These are phyloP conservation scores for Hyphopichia pseudoburtonii DNA, from an alignment of 1,139 yeast genomes.

Conservation along the genomic window DNA sequence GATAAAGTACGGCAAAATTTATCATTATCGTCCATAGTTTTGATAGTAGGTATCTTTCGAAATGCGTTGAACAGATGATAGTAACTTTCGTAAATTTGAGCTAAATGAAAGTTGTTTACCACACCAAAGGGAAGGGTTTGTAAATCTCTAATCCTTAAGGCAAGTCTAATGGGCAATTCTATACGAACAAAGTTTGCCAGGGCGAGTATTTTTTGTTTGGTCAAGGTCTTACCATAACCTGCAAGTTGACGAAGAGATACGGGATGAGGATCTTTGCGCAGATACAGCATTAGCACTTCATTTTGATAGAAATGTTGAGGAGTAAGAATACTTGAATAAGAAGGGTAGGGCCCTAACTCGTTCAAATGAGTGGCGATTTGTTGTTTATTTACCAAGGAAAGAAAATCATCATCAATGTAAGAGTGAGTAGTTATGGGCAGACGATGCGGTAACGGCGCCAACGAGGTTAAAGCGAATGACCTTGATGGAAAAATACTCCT, in stretches of 20 bases:
- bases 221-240: conserved; percentile 78
- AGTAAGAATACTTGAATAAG: conserved; percentile 45
- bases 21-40: conserved; percentile 70
- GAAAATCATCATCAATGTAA: conserved; percentile 32
- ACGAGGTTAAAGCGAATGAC: too few relatives aligned
- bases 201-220: conserved; percentile 72
- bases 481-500: too few relatives aligned
- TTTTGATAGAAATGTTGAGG: conserved; percentile 88
- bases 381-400: conserved; percentile 31
- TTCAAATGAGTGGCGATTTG: conserved; percentile 42
- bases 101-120: conserved; percentile 80
- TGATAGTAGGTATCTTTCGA: conserved; percentile 67
- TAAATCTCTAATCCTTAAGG: conserved; percentile 74
- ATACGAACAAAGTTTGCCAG: conserved; percentile 87
- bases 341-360: conserved; percentile 46
- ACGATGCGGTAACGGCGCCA: not conserved
- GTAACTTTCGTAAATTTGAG: conserved; percentile 85
- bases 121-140: conserved; percentile 83
- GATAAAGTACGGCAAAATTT: conserved; percentile 65
- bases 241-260: conserved; percentile 86
- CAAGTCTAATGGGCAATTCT: conserved; percentile 81
- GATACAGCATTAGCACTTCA: conserved; percentile 66
- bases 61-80: conserved; percentile 84
- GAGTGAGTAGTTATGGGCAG: conserved; percentile 24
- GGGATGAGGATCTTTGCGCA: conserved; percentile 73